phyloP scores from a whole-genome alignment of 2,329 filamentous ascomycete genomes.

The Xylaria digitata region DNA sequence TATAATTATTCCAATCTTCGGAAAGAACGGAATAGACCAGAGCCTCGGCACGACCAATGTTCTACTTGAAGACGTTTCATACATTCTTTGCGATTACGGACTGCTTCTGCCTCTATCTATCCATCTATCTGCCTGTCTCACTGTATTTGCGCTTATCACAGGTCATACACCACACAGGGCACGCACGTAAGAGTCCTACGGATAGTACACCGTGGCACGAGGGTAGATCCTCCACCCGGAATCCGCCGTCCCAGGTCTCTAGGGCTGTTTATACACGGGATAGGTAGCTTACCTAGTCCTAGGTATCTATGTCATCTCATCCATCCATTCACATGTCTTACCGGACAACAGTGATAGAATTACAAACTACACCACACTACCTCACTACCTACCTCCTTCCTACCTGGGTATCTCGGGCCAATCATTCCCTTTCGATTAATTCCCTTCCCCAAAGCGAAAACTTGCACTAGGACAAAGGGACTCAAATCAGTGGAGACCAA shows the following conservation, averaged over 20 bases:
- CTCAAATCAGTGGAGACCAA: conserved; percentile 3
- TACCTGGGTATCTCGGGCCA: conserved; percentile 7
- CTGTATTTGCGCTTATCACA: background rate
- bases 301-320: background rate
- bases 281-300: background rate
- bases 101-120: background rate
- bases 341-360: too few relatives aligned
- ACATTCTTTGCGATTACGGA: background rate
- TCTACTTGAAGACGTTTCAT: background rate
- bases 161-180: background rate
- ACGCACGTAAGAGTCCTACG: conserved; percentile 11
- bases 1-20: conserved; percentile 4
- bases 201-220: background rate
- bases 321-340: conserved; percentile 8
- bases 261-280: background rate
- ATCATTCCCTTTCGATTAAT: background rate
- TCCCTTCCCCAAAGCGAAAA: too few relatives aligned
- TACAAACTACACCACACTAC: too few relatives aligned
- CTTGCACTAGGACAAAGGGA: background rate
- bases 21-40: conserved; percentile 9
- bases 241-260: conserved; percentile 9
- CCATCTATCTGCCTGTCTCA: background rate
- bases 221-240: conserved; percentile 11
- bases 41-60: conserved; percentile 5
- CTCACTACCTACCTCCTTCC: too few relatives aligned